These are phyloP conservation scores for Candolleomyces efflorescens DNA, from an alignment of 768 basidiomycete genomes.

Conservation along the genomic window DNA sequence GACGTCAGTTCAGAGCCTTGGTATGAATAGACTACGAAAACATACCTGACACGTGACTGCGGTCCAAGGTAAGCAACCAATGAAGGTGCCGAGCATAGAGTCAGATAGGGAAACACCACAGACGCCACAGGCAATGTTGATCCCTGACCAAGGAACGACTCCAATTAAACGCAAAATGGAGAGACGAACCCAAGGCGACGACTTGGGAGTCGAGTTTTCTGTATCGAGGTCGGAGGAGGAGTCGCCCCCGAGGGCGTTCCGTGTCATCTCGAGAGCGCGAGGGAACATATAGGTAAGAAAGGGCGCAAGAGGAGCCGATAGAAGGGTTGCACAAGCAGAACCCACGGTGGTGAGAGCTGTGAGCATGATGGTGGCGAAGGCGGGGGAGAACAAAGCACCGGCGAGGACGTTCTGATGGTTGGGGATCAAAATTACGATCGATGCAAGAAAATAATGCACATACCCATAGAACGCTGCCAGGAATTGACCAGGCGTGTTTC, in stretches of 20 bases:
- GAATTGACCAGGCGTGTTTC: constrained; percentile 98
- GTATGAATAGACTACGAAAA: constrained; percentile 10
- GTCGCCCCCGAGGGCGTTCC: constrained; percentile 71
- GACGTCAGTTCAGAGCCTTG: not conserved
- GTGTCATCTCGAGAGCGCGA: constrained; percentile 79
- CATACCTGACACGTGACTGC: constrained; percentile 86
- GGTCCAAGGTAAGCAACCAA: constrained; percentile 84
- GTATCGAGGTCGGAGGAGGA: constrained; percentile 38
- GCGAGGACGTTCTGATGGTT: constrained; percentile 75
- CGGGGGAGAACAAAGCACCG: constrained; percentile 81
- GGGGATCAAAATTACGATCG: constrained; percentile 8
- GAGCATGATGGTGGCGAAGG: constrained; percentile 75
- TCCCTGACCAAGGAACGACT: constrained; percentile 94
- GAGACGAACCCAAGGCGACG: constrained; percentile 76
- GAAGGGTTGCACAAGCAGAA: constrained; percentile 73
- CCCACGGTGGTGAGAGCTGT: constrained; percentile 85
- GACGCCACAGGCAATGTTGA: constrained; percentile 95
- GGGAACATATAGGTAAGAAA: constrained; percentile 80
- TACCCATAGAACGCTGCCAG: constrained; percentile 90
- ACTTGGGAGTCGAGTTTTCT: constrained; percentile 29
- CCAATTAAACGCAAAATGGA: constrained; percentile 88
- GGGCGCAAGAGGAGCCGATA: constrained; percentile 82
- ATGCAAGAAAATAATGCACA: constrained; percentile 23
- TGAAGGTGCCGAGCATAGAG: constrained; percentile 78
- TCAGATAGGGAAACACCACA: constrained; percentile 74